phyloP scores from a whole-genome alignment of 164 flowering plant species.

The Litsea cubeba region DNA sequence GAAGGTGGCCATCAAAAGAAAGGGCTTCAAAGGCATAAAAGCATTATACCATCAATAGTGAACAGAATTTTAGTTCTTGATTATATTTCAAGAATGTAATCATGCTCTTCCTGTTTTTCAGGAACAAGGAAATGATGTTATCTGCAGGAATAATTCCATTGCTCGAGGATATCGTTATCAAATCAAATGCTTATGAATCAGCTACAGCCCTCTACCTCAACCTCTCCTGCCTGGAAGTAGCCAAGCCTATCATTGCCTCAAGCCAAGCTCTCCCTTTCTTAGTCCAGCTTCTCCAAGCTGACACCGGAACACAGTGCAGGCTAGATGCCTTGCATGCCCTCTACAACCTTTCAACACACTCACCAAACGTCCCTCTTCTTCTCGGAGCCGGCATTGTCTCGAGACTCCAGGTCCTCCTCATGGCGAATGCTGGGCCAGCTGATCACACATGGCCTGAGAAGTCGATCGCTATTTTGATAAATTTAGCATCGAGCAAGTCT shows the following conservation, averaged over 20 bases:
- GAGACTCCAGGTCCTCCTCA: constrained; percentile 52
- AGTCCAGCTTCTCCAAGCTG: constrained; percentile 38
- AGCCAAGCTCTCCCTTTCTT: constrained; percentile 71
- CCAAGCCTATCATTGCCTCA: constrained; percentile 73
- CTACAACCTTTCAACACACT: constrained; percentile 66
- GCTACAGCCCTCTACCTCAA: constrained; percentile 87
- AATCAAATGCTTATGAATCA: constrained; percentile 39
- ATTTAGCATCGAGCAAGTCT: constrained; percentile 46
- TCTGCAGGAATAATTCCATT: constrained; percentile 56
- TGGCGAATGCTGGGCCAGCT: constrained; percentile 9
- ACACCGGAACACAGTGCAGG: constrained; percentile 56
- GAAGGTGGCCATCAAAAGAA: too few relatives aligned
- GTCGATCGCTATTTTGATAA: constrained; percentile 55
- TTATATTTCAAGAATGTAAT: not conserved
- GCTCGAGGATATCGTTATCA: constrained; percentile 63
- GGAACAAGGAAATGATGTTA: constrained; percentile 89
- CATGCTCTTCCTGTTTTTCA: constrained; percentile 23
- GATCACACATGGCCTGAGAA: constrained; percentile 55
- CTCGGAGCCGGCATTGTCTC: constrained; percentile 57
- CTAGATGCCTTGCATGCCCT: constrained; percentile 84
- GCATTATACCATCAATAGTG: too few relatives aligned
- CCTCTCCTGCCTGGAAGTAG: constrained; percentile 82
- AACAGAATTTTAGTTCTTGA: not conserved
- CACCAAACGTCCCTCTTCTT: constrained; percentile 50
- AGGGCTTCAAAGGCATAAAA: too few relatives aligned